A percentile compares a stretch with the other conserved stretches of the same genome.
Conservation (phyloP, 352 stramenopile genomes). For the Globisporangium iwayamae region DNA sequence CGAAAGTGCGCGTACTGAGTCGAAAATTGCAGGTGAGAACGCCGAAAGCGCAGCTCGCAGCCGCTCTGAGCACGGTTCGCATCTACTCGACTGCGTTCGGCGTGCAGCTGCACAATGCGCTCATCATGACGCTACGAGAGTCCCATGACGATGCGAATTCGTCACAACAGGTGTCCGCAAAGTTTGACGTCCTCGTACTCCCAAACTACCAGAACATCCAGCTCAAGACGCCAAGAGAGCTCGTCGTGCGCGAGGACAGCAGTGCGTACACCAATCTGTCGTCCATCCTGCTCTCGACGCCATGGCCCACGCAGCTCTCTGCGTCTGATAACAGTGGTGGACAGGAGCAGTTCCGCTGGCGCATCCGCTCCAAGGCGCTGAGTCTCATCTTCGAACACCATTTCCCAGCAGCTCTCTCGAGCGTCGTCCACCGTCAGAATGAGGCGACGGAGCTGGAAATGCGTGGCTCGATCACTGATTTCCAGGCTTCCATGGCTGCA, state of each 20-base stretch:
- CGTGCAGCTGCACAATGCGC: not conserved
- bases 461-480: constrained; percentile 11
- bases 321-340: not conserved
- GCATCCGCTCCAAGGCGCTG: constrained; percentile 9
- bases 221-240: not conserved
- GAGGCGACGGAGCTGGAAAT: constrained; percentile 6
- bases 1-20: constrained; percentile 4
- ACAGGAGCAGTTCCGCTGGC: constrained; percentile 12
- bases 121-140: not conserved
- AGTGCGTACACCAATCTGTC: constrained; percentile 1
- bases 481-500: constrained; percentile 6
- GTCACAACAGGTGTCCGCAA: not conserved
- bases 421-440: constrained; percentile 8
- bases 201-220: constrained; percentile 12
- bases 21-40: constrained; percentile 3
- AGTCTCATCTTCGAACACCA: constrained; percentile 8
- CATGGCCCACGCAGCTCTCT: constrained; percentile 5
- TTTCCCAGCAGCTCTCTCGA: not conserved
- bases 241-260: constrained; percentile 8
- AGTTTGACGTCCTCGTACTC: constrained; percentile 10
- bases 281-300: not conserved
- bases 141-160: not conserved
- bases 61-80: not conserved
- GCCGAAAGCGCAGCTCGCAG: not conserved
- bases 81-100: constrained; percentile 16